Base-by-base conservation (phyloP, 129 eudicot genomes). In the Pittosporum tobira region DNA sequence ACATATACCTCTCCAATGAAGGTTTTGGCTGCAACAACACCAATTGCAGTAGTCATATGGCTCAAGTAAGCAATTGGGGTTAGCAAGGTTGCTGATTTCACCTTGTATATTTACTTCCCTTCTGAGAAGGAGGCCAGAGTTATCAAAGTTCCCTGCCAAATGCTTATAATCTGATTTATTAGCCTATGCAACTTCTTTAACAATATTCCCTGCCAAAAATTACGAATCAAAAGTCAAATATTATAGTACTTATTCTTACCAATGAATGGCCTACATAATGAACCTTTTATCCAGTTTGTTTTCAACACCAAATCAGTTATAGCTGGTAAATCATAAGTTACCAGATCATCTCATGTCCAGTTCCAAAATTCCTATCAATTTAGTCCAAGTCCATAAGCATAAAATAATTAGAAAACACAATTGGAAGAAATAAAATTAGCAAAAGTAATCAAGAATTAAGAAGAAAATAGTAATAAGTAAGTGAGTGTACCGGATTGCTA, bases 311-410 rank as follows among this genome's bases (percentile, higher is more conserved):
- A 77, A 23, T 71, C 74, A 56, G 83, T 50, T 6, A 68, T 62
- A 44, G 98, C 75, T 8, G 94, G 96, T 48, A 86, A 64, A 58
- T 91, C 98, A 68, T 79, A 74, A 40, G 53, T 45, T 16, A 76
- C 87, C 2, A 91, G 71, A 24, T 91, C 96, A 59, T 81, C 95
- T 85, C 87, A 91, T 42, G 96, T 77, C 94, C 95, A 91, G 40
- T 91, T 58, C 98, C 98, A 91, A 52, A 22, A 91, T 54, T 75
- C 89, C 98, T 91, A 70, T 61, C 14, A 37, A 30, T 1, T 1
- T 9, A 10, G 12, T 23, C 23, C 1, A 7, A 23, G 12, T 29
- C 2, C 6, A 12, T 10, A 12, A n/a, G 12, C 29, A 1, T 2
- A 21, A 22, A 6, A 0, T 22, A 20, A 19, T 49, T 12, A 23